Evolutionary conservation across 2,329 filamentous ascomycete genomes (phyloP).

Genomic region (Ascochyta clinopodiicola): DNA sequence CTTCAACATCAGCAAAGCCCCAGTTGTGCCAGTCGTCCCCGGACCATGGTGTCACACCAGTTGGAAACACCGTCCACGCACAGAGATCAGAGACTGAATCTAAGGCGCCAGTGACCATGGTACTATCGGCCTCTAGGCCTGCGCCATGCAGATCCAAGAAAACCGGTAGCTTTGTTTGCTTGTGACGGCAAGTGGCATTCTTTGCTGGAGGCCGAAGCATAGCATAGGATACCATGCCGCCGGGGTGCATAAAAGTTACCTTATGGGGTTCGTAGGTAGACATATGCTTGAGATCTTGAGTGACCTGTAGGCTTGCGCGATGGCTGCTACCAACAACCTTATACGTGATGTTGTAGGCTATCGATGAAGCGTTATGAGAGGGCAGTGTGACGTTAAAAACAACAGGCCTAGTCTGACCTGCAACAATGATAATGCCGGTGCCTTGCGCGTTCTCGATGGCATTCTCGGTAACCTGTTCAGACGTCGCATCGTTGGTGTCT

Average conservation of each 20-base stretch:
- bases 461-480: conserved; percentile 17
- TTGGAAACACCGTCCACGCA: conserved; percentile 63
- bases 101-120: conserved; percentile 55
- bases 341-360: conserved; percentile 39
- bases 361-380: conserved; percentile 28
- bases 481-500: conserved; percentile 5
- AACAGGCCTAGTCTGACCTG: conserved; percentile 53
- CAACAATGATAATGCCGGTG: conserved; percentile 26
- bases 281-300: conserved; percentile 32
- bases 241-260: conserved; percentile 61
- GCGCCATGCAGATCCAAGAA: conserved; percentile 63
- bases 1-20: conserved; percentile 63
- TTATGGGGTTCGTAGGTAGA: conserved; percentile 56
- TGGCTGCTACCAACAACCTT: conserved; percentile 18
- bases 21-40: conserved; percentile 68
- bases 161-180: conserved; percentile 51
- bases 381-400: conserved; percentile 44
- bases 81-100: conserved; percentile 60
- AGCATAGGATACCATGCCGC: conserved; percentile 63
- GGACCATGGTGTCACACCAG: conserved; percentile 65
- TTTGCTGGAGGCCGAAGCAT: conserved; percentile 61
- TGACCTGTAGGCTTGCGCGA: conserved; percentile 29
- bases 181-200: conserved; percentile 41
- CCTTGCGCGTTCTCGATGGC: not conserved
- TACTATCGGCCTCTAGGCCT: conserved; percentile 61